Evolutionary conservation across 2,329 filamentous ascomycete genomes (phyloP), one percentile per base, ranked within the genome.

Genomic region (Sphaerulina populicola): DNA sequence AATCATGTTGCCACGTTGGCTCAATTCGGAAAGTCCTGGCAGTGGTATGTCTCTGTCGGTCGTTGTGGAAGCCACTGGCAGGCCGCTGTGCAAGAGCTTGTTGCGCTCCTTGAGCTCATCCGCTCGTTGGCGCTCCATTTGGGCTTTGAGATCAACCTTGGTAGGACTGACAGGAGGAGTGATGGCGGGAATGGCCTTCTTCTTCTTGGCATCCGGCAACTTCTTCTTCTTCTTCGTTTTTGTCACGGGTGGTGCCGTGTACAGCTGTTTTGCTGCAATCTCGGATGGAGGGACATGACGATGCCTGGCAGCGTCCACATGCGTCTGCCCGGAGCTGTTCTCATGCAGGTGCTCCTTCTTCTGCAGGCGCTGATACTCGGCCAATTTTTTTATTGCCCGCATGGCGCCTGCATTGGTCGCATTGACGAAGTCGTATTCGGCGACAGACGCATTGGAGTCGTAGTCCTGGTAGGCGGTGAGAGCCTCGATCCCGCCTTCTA

Each of bases 1-100:
- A 29, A 51, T 36, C 5, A 60, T 38, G 6, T 27, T 50, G 23
- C 47, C 49, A 44, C 54, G 48, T 27, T 44, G n/a, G 27, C 41
- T 50, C 10, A 37, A 40, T n/a, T 30, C 4, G 41, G 48, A 15
- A 6, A 10, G 9, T 12, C 31, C 31, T 35, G 9, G 31, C 23
- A 27, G 23, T 7, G 12, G 4, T 35, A 10, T 35, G 6, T 35
- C 31, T 10, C 10, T 35, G 31, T 35, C 31, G 12, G 12, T 10
- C 10, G 31, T 35, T 35, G 31, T 12, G 6, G 31, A 18, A 18
- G 18, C 5, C 14, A 37, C 39, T 11, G 27, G 40, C 12, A 39
- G 15, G 8, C 44, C 12, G 11, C 15, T 11, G 9, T 30, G 23
- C 8, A 38, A 15, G 18, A 49, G 5, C 10, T 4, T 9, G 8